phyloP scores from a whole-genome alignment of 495 filamentous ascomycete genomes.

The Aspergillus olivimuriae region DNA sequence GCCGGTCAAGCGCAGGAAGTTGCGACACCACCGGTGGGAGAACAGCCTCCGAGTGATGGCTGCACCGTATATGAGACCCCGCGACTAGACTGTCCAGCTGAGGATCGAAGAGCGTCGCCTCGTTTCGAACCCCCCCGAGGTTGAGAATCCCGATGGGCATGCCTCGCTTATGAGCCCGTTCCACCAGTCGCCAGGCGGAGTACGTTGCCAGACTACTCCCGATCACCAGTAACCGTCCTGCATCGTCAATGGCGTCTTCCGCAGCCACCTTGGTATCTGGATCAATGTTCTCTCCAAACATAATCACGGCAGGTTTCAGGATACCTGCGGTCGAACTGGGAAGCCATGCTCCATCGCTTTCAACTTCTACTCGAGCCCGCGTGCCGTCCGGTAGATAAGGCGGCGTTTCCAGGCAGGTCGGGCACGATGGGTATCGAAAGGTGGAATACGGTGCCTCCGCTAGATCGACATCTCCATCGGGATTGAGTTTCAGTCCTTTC shows the following conservation, averaged over 20 bases:
- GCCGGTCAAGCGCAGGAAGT: slow-evolving; percentile 16
- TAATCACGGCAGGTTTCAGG: slow-evolving; percentile 83
- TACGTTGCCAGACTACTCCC: slow-evolving; percentile 91
- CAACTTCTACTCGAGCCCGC: slow-evolving; percentile 56
- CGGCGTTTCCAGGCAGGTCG: slow-evolving; percentile 64
- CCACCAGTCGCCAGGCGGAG: slow-evolving; percentile 86
- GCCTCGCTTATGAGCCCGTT: slow-evolving; percentile 69
- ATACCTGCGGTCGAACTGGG: slow-evolving; percentile 66
- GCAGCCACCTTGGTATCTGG: slow-evolving; percentile 62
- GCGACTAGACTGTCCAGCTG: slow-evolving; percentile 9
- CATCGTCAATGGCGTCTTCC: slow-evolving; percentile 70
- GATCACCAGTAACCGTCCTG: slow-evolving; percentile 67
- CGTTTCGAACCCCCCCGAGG: slow-evolving; percentile 75
- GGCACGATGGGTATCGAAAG: slow-evolving; percentile 89
- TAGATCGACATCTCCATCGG: slow-evolving; percentile 93
- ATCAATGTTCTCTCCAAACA: slow-evolving; percentile 91
- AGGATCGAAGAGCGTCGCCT: slow-evolving; percentile 59
- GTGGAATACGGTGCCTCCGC: slow-evolving; percentile 79
- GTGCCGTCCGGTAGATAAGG: slow-evolving; percentile 53
- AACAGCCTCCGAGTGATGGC: slow-evolving; percentile 30
- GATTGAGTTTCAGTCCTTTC: slow-evolving; percentile 75
- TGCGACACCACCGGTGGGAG: slow-evolving; percentile 30
- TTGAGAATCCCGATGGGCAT: slow-evolving; percentile 85
- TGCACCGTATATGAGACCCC: slow-evolving; percentile 30
- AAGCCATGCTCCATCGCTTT: slow-evolving; percentile 75